phyloP scores from a whole-genome alignment of 139 green algal species.

The Micromonas commoda region DNA sequence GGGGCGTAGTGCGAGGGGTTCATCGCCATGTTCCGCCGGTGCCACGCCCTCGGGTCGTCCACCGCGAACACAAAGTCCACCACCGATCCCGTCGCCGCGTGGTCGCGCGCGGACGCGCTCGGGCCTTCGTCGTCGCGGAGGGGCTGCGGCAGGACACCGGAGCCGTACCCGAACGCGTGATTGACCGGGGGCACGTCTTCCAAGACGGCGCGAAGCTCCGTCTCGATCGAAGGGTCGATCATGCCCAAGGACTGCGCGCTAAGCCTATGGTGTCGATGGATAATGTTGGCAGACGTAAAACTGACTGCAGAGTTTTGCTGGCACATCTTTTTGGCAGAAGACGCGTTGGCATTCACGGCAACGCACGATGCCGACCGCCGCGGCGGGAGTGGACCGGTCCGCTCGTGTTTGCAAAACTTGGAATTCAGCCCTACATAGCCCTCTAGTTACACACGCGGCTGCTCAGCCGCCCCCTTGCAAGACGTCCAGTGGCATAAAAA shows the following conservation, averaged over 20 bases:
- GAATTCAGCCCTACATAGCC: too few species aligned
- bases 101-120: too few species aligned
- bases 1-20: conserved; percentile 70
- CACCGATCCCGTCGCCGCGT: conserved; percentile 57
- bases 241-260: background rate
- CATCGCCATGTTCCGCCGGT: conserved; percentile 60
- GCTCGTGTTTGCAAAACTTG: too few species aligned
- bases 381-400: too few species aligned
- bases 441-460: too few species aligned
- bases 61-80: conserved; percentile 80
- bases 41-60: conserved; percentile 56
- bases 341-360: background rate
- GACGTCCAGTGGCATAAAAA: too few species aligned
- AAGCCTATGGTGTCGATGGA: background rate
- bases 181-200: conserved; percentile 47
- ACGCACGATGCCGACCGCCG: too few species aligned
- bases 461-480: too few species aligned
- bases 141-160: conserved; percentile 69
- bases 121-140: background rate
- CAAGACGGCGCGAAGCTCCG: background rate
- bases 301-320: background rate
- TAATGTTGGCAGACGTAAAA: background rate
- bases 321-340: background rate
- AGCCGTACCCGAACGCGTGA: conserved; percentile 81
- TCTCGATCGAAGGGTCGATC: background rate